Percentiles rank a stretch among this genome's conserved stretches.
Evolutionary conservation across 1,284 basidiomycete genomes (phyloP).

Genomic region (Puccinia horiana): DNA sequence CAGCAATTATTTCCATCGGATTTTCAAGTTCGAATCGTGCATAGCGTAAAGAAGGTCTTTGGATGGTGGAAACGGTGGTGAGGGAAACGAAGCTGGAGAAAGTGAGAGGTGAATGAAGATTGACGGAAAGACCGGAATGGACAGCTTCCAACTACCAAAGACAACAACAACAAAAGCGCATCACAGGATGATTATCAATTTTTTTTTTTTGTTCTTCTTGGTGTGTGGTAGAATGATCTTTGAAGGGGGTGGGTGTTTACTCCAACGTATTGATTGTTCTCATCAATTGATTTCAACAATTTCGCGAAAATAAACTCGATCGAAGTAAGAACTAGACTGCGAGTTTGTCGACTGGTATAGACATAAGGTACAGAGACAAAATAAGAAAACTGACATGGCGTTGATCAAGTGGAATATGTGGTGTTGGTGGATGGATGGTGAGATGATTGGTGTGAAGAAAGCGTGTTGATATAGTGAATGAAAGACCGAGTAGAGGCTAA

Average conservation of each 20-base stretch:
- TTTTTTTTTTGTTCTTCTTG: not conserved
- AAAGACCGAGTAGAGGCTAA: not conserved
- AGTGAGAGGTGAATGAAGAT: not conserved
- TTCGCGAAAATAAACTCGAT: slow-evolving; percentile 22
- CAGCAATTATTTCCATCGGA: not conserved
- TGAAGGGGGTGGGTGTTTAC: not conserved
- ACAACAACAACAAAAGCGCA: not conserved
- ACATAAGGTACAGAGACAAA: not conserved
- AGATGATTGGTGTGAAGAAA: no score
- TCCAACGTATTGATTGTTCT: slow-evolving; percentile 5
- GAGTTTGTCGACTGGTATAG: slow-evolving; percentile 6
- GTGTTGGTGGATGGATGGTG: not conserved
- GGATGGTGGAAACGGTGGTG: not conserved
- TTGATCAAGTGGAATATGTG: no score
- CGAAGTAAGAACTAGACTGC: not conserved
- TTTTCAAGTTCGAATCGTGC: not conserved
- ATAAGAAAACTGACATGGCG: not conserved
- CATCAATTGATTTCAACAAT: not conserved
- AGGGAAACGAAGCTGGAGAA: not conserved
- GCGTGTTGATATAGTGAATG: no score
- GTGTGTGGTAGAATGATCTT: not conserved
- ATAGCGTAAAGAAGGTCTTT: not conserved
- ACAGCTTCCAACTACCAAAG: not conserved
- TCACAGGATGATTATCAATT: not conserved
- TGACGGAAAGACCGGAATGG: slow-evolving; percentile 6